A percentile compares a stretch with the other conserved stretches of the same genome.
Evolutionary conservation across 768 basidiomycete species (phyloP).

Genomic region (Phaffia australis): DNA sequence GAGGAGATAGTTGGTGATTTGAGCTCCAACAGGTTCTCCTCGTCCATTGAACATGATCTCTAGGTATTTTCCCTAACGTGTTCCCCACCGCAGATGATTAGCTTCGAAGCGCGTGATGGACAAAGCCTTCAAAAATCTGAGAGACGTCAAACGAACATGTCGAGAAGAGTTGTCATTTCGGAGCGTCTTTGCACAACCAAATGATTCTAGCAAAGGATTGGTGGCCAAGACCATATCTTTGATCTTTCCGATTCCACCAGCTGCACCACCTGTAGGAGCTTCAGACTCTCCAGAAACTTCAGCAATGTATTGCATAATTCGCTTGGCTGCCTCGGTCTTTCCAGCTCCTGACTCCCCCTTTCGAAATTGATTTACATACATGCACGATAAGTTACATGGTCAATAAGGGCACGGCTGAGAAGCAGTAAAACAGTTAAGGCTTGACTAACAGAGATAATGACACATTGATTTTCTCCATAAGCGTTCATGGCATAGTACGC

Average conservation of each 20-base stretch:
- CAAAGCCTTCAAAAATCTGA: background rate
- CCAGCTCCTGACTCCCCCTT: conserved; percentile 92
- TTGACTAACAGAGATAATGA: conserved; percentile 64
- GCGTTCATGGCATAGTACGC: conserved; percentile 99
- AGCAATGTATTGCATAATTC: conserved; percentile 99
- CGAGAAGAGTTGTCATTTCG: conserved; percentile 98
- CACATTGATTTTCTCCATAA: conserved; percentile 98
- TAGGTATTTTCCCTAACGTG: conserved; percentile 80
- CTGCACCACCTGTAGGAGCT: conserved; percentile 45
- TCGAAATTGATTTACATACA: background rate
- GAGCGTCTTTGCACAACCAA: conserved; percentile 96
- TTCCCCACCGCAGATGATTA: background rate
- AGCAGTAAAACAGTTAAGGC: background rate
- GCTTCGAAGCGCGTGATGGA: background rate
- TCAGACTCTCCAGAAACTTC: conserved; percentile 62
- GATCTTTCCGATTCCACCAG: conserved; percentile 83
- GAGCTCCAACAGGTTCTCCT: conserved; percentile 90
- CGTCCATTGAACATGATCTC: conserved; percentile 96
- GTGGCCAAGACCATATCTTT: conserved; percentile 99
- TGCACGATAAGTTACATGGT: background rate
- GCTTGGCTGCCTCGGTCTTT: conserved; percentile 97
- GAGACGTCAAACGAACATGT: conserved; percentile 54
- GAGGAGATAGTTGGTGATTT: conserved; percentile 94
- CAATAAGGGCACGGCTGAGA: background rate
- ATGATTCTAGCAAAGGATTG: conserved; percentile 92